phyloP scores from a whole-genome alignment of 2,329 filamentous ascomycete genomes.

The Phialemoniopsis sp. region DNA sequence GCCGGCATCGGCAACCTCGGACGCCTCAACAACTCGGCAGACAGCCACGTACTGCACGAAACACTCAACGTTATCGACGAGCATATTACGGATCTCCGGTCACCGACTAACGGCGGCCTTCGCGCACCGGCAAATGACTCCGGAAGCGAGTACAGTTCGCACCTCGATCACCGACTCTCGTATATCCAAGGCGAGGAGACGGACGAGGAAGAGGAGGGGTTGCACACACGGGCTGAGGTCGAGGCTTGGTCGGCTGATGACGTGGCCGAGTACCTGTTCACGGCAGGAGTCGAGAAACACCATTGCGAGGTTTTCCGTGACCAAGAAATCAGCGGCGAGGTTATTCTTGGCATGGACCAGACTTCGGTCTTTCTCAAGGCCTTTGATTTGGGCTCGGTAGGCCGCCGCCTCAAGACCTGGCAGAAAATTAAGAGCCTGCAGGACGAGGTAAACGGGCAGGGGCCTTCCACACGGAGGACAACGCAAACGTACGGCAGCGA shows the following conservation, averaged over 20 bases:
- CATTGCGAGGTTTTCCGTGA: conserved; percentile 94
- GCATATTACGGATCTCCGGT: conserved; percentile 83
- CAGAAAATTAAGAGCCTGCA: conserved; percentile 92
- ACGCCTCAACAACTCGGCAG: conserved; percentile 36
- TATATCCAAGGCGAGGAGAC: conserved; percentile 95
- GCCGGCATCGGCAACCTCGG: conserved; percentile 27
- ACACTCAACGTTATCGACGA: conserved; percentile 95
- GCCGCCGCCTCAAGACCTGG: conserved; percentile 87
- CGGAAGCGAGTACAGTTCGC: conserved; percentile 84
- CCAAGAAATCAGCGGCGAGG: conserved; percentile 93
- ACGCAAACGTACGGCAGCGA: conserved; percentile 57
- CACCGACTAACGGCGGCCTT: conserved; percentile 46
- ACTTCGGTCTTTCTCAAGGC: conserved; percentile 93
- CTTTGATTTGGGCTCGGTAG: conserved; percentile 88
- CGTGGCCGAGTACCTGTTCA: conserved; percentile 86
- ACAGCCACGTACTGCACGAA: conserved; percentile 84
- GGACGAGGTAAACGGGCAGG: conserved; percentile 68
- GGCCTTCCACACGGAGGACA: conserved; percentile 39
- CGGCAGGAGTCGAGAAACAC: conserved; percentile 76
- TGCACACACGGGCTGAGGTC: conserved; percentile 70
- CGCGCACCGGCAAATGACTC: conserved; percentile 64
- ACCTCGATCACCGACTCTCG: conserved; percentile 71
- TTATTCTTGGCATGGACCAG: conserved; percentile 91
- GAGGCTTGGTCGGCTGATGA: conserved; percentile 74
- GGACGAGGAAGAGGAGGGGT: conserved; percentile 79